These are phyloP conservation scores for Diaporthe ampelina DNA, from an alignment of 2,329 filamentous ascomycete genomes.

Conservation along the genomic window DNA sequence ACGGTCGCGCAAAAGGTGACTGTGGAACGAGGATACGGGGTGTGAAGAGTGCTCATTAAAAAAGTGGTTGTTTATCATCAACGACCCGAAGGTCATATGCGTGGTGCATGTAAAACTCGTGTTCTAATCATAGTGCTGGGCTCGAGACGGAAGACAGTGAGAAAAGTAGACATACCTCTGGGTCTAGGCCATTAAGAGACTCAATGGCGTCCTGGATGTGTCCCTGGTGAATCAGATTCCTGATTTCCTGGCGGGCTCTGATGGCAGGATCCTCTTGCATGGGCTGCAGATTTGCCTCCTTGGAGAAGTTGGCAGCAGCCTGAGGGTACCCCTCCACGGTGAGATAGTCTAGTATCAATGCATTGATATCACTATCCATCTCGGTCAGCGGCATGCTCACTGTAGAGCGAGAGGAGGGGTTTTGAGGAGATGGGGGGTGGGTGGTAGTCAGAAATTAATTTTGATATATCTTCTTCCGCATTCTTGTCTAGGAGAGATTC, in stretches of 20 bases:
- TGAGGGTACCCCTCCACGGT: conserved; percentile 95
- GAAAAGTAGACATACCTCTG: conserved; percentile 74
- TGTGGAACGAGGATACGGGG: conserved; percentile 42
- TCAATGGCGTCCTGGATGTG: conserved; percentile 89
- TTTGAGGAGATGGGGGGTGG: conserved; percentile 45
- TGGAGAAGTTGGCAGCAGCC: conserved; percentile 92
- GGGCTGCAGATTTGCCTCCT: conserved; percentile 88
- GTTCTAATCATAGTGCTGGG: conserved; percentile 88
- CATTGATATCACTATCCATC: conserved; percentile 86
- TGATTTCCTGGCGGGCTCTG: conserved; percentile 83
- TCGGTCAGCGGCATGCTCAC: conserved; percentile 41
- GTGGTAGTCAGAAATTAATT: conserved; percentile 82
- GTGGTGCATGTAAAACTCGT: conserved; percentile 97
- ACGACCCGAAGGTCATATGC: conserved; percentile 88
- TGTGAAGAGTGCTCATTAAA: conserved; percentile 74
- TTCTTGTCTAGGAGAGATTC: conserved; percentile 99
- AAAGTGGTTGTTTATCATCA: conserved; percentile 90
- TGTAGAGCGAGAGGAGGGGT: not conserved
- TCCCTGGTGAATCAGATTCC: conserved; percentile 86
- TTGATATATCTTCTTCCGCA: conserved; percentile 84
- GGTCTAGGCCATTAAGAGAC: conserved; percentile 88
- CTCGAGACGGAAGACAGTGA: conserved; percentile 27
- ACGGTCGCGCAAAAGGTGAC: conserved; percentile 49
- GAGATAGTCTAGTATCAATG: conserved; percentile 95
- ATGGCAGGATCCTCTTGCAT: conserved; percentile 82